phyloP scores from a whole-genome alignment of 1,139 yeast species.

The Diutina ranongensis region DNA sequence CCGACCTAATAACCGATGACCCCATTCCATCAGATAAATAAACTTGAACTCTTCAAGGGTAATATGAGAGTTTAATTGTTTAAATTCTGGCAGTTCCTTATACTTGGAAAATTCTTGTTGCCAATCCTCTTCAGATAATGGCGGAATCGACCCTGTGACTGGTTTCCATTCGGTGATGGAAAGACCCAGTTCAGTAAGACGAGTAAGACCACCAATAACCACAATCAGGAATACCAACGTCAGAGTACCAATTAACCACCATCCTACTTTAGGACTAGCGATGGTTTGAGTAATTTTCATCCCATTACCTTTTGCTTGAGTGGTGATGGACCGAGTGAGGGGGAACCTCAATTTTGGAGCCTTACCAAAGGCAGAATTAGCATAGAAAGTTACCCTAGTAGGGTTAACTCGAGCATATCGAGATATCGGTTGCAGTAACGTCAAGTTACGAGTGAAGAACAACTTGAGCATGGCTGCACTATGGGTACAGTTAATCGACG shows the following conservation, averaged over 20 bases:
- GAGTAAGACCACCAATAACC: conserved; percentile 89
- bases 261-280: conserved; percentile 29
- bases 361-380: background rate
- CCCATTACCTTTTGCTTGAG: background rate
- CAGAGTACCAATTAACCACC: conserved; percentile 87
- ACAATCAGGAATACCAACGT: conserved; percentile 90
- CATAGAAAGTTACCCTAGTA: background rate
- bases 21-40: conserved; percentile 97
- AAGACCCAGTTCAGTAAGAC: conserved; percentile 90
- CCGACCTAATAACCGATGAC: conserved; percentile 86
- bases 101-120: conserved; percentile 72
- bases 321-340: background rate
- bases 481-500: no score
- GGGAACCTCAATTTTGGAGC: background rate
- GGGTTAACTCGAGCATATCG: background rate
- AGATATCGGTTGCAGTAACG: background rate
- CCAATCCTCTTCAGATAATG: conserved; percentile 74
- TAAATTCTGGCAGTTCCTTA: conserved; percentile 81
- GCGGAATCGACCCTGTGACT: conserved; percentile 90
- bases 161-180: conserved; percentile 99
- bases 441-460: conserved; percentile 3
- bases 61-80: conserved; percentile 80
- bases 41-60: conserved; percentile 89
- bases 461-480: background rate
- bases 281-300: background rate